Conservation (phyloP, 805 yeast genomes). For the Candida piceae region DNA sequence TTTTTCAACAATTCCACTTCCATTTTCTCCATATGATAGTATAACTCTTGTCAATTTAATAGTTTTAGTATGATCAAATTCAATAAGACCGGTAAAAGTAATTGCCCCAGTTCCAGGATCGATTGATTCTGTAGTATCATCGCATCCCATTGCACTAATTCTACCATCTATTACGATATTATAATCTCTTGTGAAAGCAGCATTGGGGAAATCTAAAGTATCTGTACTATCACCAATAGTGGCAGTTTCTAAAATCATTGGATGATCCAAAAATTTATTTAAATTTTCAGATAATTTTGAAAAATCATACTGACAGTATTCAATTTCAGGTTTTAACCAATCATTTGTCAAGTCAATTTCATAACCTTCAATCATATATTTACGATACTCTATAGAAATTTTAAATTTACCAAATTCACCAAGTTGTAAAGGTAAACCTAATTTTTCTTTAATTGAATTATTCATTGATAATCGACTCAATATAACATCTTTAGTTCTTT, state of each 20-base stretch:
- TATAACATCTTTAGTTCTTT: slow-evolving; percentile 21
- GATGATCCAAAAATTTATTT: slow-evolving; percentile 27
- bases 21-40: slow-evolving; percentile 24
- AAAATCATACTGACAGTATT: slow-evolving; percentile 21
- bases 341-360: slow-evolving; percentile 27
- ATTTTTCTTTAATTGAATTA: slow-evolving; percentile 19
- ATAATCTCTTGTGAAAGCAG: slow-evolving; percentile 23
- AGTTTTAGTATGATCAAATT: slow-evolving; percentile 33
- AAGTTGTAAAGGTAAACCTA: slow-evolving; percentile 30
- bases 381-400: slow-evolving; percentile 27
- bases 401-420: slow-evolving; percentile 27
- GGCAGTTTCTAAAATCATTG: slow-evolving; percentile 21
- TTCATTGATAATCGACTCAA: slow-evolving; percentile 28
- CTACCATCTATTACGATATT: slow-evolving; percentile 28
- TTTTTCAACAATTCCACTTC: slow-evolving; percentile 23
- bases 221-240: slow-evolving; percentile 17
- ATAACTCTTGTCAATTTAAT: slow-evolving; percentile 25
- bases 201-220: slow-evolving; percentile 14
- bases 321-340: slow-evolving; percentile 25
- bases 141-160: slow-evolving; percentile 20
- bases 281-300: slow-evolving; percentile 23
- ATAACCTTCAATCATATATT: slow-evolving; percentile 27
- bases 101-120: slow-evolving; percentile 28
- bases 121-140: slow-evolving; percentile 8
- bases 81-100: slow-evolving; percentile 29